A percentile compares a stretch with the other conserved stretches of the same genome.
Evolutionary conservation across 164 flowering plant species (phyloP).

Genomic region (Piper betle): DNA sequence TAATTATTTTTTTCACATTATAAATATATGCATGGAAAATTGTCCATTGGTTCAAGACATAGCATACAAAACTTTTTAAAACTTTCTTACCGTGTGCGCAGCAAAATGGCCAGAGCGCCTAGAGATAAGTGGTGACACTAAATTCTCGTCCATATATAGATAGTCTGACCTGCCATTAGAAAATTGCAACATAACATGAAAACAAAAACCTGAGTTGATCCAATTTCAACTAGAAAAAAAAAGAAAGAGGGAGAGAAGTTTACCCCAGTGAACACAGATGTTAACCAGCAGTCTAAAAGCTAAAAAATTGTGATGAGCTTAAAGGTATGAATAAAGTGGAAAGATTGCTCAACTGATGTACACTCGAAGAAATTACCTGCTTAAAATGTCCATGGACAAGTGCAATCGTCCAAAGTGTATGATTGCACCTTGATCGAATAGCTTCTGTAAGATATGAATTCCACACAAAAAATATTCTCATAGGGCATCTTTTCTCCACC

Average conservation of each 20-base stretch:
- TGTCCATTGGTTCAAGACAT: too few species aligned
- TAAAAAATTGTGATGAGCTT: neutral
- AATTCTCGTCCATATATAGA: conserved; percentile 93
- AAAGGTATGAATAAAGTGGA: neutral
- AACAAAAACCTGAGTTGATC: neutral
- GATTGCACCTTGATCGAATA: conserved; percentile 71
- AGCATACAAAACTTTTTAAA: neutral
- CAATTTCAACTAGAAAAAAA: neutral
- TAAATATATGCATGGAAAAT: neutral
- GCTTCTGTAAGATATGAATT: conserved; percentile 75
- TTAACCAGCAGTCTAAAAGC: neutral
- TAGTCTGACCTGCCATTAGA: conserved; percentile 41
- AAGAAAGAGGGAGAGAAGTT: neutral
- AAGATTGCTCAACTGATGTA: too few species aligned
- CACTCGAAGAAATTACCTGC: conserved; percentile 38
- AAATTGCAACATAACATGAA: neutral
- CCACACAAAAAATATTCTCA: conserved; percentile 97
- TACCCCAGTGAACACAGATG: neutral
- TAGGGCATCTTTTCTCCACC: conserved; percentile 72
- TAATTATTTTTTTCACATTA: neutral
- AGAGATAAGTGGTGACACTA: conserved; percentile 65
- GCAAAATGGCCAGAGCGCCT: conserved; percentile 99
- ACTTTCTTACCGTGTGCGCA: conserved; percentile 72
- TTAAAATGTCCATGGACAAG: conserved; percentile 92
- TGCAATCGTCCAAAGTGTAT: conserved; percentile 91